Evolutionary conservation across 352 stramenopile genomes (phyloP).

Genomic region (Hyaloperonospora brassicae): DNA sequence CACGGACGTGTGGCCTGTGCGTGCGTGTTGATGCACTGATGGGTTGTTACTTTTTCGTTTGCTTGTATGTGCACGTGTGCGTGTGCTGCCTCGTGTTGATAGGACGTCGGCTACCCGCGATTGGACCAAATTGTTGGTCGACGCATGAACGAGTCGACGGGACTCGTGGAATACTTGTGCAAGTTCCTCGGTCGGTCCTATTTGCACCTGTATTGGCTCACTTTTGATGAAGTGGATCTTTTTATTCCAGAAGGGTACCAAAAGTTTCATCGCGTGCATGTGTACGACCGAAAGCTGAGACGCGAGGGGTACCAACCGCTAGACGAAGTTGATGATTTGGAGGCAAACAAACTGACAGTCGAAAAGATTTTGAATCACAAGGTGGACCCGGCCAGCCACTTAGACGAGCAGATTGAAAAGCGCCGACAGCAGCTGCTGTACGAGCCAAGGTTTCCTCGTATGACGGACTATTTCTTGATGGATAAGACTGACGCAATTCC

Average conservation of each 20-base stretch:
- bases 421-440: conserved; percentile 44
- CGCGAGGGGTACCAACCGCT: conserved; percentile 78
- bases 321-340: conserved; percentile 83
- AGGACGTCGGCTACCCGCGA: conserved; percentile 58
- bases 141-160: conserved; percentile 65
- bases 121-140: conserved; percentile 81
- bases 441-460: conserved; percentile 50
- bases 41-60: background rate
- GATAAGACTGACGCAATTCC: conserved; percentile 60
- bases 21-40: conserved; percentile 5
- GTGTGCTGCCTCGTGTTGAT: background rate
- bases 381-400: conserved; percentile 65
- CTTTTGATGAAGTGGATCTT: conserved; percentile 77
- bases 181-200: conserved; percentile 85
- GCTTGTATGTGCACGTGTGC: conserved; percentile 1
- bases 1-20: background rate
- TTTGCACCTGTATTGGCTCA: conserved; percentile 84
- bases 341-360: conserved; percentile 81
- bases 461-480: conserved; percentile 79
- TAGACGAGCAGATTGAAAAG: conserved; percentile 81
- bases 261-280: conserved; percentile 76
- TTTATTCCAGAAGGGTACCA: conserved; percentile 82
- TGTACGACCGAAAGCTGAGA: conserved; percentile 76
- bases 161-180: conserved; percentile 75
- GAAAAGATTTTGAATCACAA: conserved; percentile 87